Percentiles rank a stretch among this genome's conserved stretches.
phyloP scores from a whole-genome alignment of 2,329 filamentous ascomycete genomes.

The Penicillium rolfsii region DNA sequence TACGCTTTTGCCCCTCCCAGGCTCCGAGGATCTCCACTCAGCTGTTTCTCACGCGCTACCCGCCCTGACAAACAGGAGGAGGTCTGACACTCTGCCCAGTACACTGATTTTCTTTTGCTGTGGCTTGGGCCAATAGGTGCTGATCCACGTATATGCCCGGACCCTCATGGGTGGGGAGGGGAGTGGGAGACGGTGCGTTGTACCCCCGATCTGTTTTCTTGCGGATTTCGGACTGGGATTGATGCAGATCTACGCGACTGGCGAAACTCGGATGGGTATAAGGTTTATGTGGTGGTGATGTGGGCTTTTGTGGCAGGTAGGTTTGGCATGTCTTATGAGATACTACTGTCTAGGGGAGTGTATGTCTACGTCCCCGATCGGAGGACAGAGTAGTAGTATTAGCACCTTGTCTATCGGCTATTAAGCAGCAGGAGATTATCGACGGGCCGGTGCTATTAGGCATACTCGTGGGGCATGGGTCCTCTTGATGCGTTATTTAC shows the following conservation, averaged over 20 bases:
- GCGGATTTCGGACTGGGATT: not conserved
- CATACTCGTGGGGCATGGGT: constrained; percentile 1
- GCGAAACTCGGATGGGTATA: constrained; percentile 13
- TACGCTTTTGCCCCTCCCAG: constrained; percentile 8
- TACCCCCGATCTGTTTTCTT: constrained; percentile 26
- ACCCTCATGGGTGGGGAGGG: not conserved
- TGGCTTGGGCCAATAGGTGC: not conserved
- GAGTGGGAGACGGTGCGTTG: not conserved
- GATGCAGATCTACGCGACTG: constrained; percentile 17
- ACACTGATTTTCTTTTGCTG: constrained; percentile 1
- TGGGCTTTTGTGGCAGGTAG: constrained; percentile 11
- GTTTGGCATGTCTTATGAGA: not conserved
- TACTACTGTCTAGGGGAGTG: not conserved
- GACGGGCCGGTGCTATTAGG: not conserved
- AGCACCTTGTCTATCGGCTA: not conserved
- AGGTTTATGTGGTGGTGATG: constrained; percentile 19
- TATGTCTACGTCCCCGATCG: not conserved
- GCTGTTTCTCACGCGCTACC: constrained; percentile 27
- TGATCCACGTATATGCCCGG: not conserved
- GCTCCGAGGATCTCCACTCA: constrained; percentile 10
- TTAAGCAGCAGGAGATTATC: not conserved
- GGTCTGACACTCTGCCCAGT: constrained; percentile 25
- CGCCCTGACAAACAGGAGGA: constrained; percentile 14
- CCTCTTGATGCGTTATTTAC: not conserved
- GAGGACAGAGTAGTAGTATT: not conserved